Conservation (phyloP, 2,329 filamentous ascomycete genomes). For the Exophiala xenobiotica region DNA sequence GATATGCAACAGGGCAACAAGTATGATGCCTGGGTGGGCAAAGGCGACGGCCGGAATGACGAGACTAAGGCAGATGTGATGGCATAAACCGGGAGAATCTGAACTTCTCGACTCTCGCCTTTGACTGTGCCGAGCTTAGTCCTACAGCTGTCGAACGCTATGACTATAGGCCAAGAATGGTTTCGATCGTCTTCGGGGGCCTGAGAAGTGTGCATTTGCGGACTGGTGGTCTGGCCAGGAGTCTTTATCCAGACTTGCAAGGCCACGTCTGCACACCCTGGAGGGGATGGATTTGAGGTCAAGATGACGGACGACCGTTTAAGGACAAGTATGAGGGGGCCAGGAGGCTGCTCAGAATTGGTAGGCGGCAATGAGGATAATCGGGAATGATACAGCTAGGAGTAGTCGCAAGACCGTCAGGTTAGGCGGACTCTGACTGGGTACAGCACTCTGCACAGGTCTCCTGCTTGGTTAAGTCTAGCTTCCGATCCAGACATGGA, state of each 20-base stretch:
- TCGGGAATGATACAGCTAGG: conserved; percentile 5
- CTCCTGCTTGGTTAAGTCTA: conserved; percentile 7
- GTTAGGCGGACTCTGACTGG: conserved; percentile 18
- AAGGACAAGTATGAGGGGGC: conserved; percentile 10
- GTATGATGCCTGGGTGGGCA: conserved; percentile 7
- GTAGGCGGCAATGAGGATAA: conserved; percentile 10
- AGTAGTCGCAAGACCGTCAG: conserved; percentile 1
- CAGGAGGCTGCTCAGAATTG: conserved; percentile 14
- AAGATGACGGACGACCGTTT: conserved; percentile 14
- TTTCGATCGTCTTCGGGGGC: conserved; percentile 22
- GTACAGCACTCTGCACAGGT: conserved; percentile 5
- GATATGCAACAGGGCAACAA: conserved; percentile 17
- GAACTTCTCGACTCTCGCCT: conserved; percentile 13
- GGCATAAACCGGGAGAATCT: conserved; percentile 22
- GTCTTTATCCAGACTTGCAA: conserved; percentile 5
- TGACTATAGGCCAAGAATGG: conserved; percentile 9
- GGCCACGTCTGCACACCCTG: not conserved
- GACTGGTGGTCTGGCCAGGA: conserved; percentile 15
- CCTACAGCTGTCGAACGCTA: conserved; percentile 16
- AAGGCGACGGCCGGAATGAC: conserved; percentile 16
- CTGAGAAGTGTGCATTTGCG: conserved; percentile 10
- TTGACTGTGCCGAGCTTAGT: conserved; percentile 13
- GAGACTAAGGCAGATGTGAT: conserved; percentile 18
- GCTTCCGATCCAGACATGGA: conserved; percentile 11
- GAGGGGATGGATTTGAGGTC: conserved; percentile 6